Conservation (phyloP, 768 basidiomycete genomes). For the Tricholoma sp. region DNA sequence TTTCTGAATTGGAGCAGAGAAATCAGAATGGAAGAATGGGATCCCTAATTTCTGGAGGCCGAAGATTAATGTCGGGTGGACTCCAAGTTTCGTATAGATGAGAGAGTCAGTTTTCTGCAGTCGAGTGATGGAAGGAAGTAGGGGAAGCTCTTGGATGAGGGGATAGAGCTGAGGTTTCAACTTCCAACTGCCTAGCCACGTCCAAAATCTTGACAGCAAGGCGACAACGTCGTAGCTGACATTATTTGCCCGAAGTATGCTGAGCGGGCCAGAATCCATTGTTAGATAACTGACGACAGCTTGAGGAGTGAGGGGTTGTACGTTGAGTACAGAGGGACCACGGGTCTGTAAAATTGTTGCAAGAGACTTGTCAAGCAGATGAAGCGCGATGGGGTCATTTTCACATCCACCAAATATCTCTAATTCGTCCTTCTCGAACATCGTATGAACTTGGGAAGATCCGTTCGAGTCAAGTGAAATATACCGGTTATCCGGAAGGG, state of each 20-base stretch:
- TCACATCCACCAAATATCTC: slow-evolving; percentile 26
- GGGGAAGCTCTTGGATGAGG: slow-evolving; percentile 15
- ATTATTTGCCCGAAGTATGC: too few species aligned
- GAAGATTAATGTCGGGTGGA: slow-evolving; percentile 15
- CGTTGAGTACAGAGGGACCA: slow-evolving; percentile 25
- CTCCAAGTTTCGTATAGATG: slow-evolving; percentile 22
- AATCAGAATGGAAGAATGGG: slow-evolving; percentile 26
- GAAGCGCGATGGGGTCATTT: slow-evolving; percentile 24
- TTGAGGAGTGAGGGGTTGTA: slow-evolving; percentile 20
- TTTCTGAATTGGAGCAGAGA: slow-evolving; percentile 15
- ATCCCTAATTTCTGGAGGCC: slow-evolving; percentile 25
- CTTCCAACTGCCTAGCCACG: slow-evolving; percentile 29
- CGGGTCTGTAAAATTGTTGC: slow-evolving; percentile 16
- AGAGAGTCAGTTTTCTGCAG: slow-evolving; percentile 18
- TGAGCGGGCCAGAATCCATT: too few species aligned
- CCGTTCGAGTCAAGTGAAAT: slow-evolving; percentile 13
- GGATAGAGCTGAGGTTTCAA: slow-evolving; percentile 17
- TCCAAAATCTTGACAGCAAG: slow-evolving; percentile 26
- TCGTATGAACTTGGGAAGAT: slow-evolving; percentile 10
- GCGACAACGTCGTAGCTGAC: too few species aligned
- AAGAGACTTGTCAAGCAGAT: slow-evolving; percentile 18
- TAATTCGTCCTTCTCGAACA: slow-evolving; percentile 26
- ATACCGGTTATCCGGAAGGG: slow-evolving; percentile 16
- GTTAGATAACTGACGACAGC: slow-evolving; percentile 25
- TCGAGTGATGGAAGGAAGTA: slow-evolving; percentile 30